Evolutionary conservation across 148 eudicot genomes (phyloP).

Genomic region (Persicaria maculosa): DNA sequence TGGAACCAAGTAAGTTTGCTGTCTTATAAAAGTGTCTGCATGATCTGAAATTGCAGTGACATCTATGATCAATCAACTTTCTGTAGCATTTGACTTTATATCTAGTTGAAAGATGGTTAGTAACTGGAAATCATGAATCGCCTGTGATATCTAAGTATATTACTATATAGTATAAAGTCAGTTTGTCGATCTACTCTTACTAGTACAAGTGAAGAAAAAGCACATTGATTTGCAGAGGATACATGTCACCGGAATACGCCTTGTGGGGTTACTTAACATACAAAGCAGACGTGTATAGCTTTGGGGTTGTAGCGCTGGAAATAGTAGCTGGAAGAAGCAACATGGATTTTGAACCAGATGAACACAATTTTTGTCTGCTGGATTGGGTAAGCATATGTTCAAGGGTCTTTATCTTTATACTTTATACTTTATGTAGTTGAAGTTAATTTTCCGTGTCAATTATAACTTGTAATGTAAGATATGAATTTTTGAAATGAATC

Average conservation of each 20-base stretch:
- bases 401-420: neutral
- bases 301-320: conserved; percentile 3
- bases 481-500: too few relatives aligned
- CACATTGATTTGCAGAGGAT: conserved; percentile 37
- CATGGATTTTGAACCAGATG: neutral
- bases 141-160: too few relatives aligned
- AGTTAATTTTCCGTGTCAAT: too few relatives aligned
- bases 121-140: too few relatives aligned
- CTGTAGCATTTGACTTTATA: neutral
- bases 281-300: neutral
- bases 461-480: too few relatives aligned
- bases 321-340: conserved; percentile 5
- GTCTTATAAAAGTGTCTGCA: too few relatives aligned
- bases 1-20: conserved; percentile 36
- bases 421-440: too few relatives aligned
- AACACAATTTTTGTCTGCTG: neutral
- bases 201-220: neutral
- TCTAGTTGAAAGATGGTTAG: neutral
- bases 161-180: too few relatives aligned
- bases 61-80: neutral
- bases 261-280: conserved; percentile 4
- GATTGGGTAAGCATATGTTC: neutral
- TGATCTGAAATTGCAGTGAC: neutral
- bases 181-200: too few relatives aligned
- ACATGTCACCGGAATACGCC: conserved; percentile 44